These are phyloP conservation scores for Fusarium sp. DNA, from an alignment of 2,329 filamentous ascomycete species.

Conservation along the genomic window DNA sequence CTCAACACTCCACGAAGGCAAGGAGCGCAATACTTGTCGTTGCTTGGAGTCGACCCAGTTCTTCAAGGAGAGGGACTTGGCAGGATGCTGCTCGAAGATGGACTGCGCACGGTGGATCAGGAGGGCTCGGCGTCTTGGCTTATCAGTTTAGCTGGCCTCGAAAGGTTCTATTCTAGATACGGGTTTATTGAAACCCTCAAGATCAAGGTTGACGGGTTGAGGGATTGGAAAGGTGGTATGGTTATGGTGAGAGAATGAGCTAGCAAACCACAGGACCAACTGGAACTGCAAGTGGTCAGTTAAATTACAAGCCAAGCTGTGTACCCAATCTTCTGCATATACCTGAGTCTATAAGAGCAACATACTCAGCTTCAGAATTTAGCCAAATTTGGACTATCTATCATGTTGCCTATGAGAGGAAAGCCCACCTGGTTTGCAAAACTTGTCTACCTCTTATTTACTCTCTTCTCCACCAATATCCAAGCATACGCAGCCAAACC, in stretches of 20 bases:
- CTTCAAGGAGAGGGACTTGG: slow-evolving; percentile 18
- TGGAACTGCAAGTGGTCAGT: too few species aligned
- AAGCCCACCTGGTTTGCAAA: too few species aligned
- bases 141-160: slow-evolving; percentile 8
- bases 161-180: slow-evolving; percentile 4
- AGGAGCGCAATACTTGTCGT: slow-evolving; percentile 4
- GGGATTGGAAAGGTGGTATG: slow-evolving; percentile 18
- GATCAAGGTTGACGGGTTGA: slow-evolving; percentile 1
- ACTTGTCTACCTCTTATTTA: too few species aligned
- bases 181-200: neutral
- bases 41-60: slow-evolving; percentile 6
- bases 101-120: slow-evolving; percentile 2
- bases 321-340: too few species aligned
- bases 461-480: too few species aligned
- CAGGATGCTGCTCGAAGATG: slow-evolving; percentile 5
- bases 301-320: too few species aligned
- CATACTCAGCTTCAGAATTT: too few species aligned
- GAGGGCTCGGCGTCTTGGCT: slow-evolving; percentile 3
- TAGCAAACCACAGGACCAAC: too few species aligned
- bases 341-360: too few species aligned
- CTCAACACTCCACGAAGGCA: neutral
- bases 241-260: slow-evolving; percentile 11
- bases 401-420: too few species aligned
- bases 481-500: too few species aligned
- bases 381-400: too few species aligned